Evolutionary conservation across 306 rosid species (phyloP), one percentile per base, ranked within the genome.

Genomic region (Cucumis cinereus): DNA sequence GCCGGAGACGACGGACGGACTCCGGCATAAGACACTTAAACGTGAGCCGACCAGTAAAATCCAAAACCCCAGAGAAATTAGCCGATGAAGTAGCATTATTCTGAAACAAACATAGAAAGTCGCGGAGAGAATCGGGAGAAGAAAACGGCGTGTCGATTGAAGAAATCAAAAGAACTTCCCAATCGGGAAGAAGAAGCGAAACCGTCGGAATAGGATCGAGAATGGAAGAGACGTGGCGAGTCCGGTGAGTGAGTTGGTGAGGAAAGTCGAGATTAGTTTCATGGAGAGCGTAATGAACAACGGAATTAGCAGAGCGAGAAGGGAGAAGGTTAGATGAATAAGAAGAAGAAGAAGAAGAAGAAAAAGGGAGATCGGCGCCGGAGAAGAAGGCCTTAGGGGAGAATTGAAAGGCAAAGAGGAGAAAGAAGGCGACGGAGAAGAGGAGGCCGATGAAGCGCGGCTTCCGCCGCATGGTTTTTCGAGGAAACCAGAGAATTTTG

Each of bases 91-190:
- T 79, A 38, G 30, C 79, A 61, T 78, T 79, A 81, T 82, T 87
- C 60, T 58, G 86, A 80, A 92, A 92, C 7, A 87, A 50, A 35
- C 97, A 92, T 19, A 59, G 19, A 30, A 68, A 63, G 0, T 59
- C 74, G 20, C 76, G 53, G 8, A 8, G 38, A 35, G 43, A 61
- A 3, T 16, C 41, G 0, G 38, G 54, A 10, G 82, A 26, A 71
- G 73, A 60, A 4, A 83, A 22, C 4, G 52, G 80, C 12, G 82
- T 78, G 55, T 77, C 74, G 1, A 80, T 80, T 0, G 84, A 77
- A 35, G 79, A 77, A 43, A 90, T 60, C 36, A 90, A 13, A n/a
- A 92, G 84, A 67, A 92, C 49, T 76, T 90, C 87, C 97, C 96
- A 92, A 52, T 80, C 92, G 0, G 97, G 88, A 0, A 92, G 28